Evolutionary conservation across 2,329 filamentous ascomycete genomes (phyloP).

Genomic region (Penicillium sp.): DNA sequence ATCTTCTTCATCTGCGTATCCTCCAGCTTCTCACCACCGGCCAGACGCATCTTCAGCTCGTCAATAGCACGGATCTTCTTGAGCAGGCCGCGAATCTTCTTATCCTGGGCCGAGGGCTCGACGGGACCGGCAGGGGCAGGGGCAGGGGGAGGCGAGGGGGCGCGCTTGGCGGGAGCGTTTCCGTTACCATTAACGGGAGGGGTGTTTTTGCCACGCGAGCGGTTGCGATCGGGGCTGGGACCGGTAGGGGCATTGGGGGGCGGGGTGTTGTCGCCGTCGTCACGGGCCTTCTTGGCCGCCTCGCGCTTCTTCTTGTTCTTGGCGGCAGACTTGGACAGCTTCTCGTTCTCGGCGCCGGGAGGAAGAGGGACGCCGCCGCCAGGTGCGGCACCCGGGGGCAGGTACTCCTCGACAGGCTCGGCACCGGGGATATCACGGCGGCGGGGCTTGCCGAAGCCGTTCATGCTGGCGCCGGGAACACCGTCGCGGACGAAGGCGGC

Average conservation of each 20-base stretch:
- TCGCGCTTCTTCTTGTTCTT: constrained; percentile 99
- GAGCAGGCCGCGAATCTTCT: constrained; percentile 88
- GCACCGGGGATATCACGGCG: constrained; percentile 85
- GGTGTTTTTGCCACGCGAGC: constrained; percentile 38
- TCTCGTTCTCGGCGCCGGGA: constrained; percentile 64
- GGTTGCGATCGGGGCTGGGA: constrained; percentile 62
- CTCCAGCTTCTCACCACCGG: constrained; percentile 92
- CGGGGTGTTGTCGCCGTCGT: constrained; percentile 47
- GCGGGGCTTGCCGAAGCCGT: constrained; percentile 74
- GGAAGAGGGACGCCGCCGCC: constrained; percentile 66
- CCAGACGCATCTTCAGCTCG: constrained; percentile 94
- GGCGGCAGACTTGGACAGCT: constrained; percentile 75
- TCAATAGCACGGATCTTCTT: constrained; percentile 99
- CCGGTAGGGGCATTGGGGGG: constrained; percentile 24
- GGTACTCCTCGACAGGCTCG: constrained; percentile 64
- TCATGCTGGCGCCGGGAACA: constrained; percentile 60
- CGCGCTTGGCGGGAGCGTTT: constrained; percentile 21
- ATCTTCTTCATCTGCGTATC: constrained; percentile 99
- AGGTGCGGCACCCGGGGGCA: constrained; percentile 67
- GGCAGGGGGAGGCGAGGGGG: constrained; percentile 27
- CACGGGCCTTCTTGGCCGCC: constrained; percentile 85
- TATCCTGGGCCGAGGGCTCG: constrained; percentile 71
- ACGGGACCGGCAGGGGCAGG: constrained; percentile 39
- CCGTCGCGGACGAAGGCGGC: constrained; percentile 83
- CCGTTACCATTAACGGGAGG: constrained; percentile 35